A percentile compares a stretch with the other conserved stretches of the same genome.
Evolutionary conservation across 75 land plant species (phyloP).

Genomic region (Cryptomeria japonica): DNA sequence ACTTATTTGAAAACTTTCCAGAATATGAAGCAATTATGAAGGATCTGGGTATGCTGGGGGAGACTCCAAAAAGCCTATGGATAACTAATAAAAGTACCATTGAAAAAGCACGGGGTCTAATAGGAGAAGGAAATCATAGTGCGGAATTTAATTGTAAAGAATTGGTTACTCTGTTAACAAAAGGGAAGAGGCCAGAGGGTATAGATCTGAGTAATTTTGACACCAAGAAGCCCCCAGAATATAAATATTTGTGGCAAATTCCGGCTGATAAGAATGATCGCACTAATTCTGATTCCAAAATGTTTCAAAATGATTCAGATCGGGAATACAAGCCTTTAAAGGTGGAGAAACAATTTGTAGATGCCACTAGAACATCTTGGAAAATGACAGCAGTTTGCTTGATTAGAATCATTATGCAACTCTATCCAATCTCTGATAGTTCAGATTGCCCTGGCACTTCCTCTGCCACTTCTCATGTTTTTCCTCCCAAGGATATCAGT

Average conservation of each 20-base stretch:
- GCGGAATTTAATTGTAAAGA: background rate
- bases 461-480: background rate
- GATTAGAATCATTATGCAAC: background rate
- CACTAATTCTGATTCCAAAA: too few species aligned
- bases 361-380: background rate
- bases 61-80: background rate
- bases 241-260: background rate
- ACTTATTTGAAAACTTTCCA: background rate
- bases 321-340: background rate
- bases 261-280: too few species aligned
- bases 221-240: background rate
- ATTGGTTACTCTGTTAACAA: background rate
- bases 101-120: background rate
- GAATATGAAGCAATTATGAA: background rate
- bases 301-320: too few species aligned
- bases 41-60: background rate
- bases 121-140: background rate
- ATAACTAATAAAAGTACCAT: background rate
- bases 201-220: background rate
- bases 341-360: background rate
- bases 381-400: background rate
- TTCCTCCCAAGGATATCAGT: background rate
- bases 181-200: background rate
- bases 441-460: background rate
- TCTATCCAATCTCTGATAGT: background rate